Evolutionary conservation across 1,139 yeast species (phyloP), one percentile per base, ranked within the genome.

Genomic region (Yamadazyma siamensis): DNA sequence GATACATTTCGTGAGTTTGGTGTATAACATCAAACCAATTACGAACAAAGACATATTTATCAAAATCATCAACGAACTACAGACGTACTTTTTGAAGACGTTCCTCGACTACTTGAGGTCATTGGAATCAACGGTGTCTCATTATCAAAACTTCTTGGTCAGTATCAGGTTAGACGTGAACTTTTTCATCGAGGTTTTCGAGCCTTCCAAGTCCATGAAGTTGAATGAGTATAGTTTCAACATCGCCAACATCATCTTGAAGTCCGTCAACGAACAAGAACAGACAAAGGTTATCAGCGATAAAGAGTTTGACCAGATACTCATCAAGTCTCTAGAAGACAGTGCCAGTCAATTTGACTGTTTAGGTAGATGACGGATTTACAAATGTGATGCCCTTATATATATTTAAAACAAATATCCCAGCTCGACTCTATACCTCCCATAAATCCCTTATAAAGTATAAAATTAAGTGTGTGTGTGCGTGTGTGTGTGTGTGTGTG

Each of bases 151-250:
- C 12, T 26, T 43, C 4, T 39, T 50, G 19, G 36, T 43, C 4
- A 63, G 62, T 33, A 53, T 65, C 38, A 59, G 58, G 38, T 49
- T 67, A 26, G 71, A 66, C 39, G 52, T 58, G 13, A 59, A 61
- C 36, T 68, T 66, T 33, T 59, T 67, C 35, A 56, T 58, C 39
- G 67, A 63, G 35, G 56, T 67, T 0, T 68, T 68, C 39, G 73
- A 67, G 33, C 48, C 54, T 5, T 62, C 71, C 4, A 47, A 51
- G 17, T 40, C 56, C 2, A 54, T 66, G 32, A 54, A 54, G 33
- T 53, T 68, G 29, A 63, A 64, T 34, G 71, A 65, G 25, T 50
- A 54, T 29, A 54, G 62, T 13, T 54, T 60, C 45, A 63, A 60
- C 28, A 46, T 62, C 15, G 57, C 64, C 25, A 63, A 65, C 19